These are phyloP conservation scores for Sporothrix pallida DNA, from an alignment of 2,329 filamentous ascomycete species.

Conservation along the genomic window DNA sequence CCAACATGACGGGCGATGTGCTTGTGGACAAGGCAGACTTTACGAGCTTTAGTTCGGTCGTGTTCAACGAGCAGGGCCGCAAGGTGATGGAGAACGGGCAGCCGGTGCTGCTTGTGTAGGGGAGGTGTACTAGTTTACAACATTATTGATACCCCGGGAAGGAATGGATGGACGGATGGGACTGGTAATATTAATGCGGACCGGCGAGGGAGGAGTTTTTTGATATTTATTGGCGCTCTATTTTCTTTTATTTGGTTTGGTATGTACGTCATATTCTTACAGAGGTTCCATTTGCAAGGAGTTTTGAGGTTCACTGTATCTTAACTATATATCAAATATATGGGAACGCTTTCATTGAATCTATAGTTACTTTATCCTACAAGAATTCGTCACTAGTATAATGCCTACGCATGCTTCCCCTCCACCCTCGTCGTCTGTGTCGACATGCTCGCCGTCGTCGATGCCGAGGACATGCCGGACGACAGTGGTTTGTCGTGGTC, in stretches of 20 bases:
- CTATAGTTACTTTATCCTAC: too few relatives aligned
- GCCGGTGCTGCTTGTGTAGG: constrained; percentile 21
- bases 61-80: constrained; percentile 46
- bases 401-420: background rate
- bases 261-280: too few relatives aligned
- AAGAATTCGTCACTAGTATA: background rate
- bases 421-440: background rate
- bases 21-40: constrained; percentile 44
- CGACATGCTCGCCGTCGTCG: background rate
- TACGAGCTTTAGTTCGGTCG: constrained; percentile 46
- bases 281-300: too few relatives aligned
- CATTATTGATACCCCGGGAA: background rate
- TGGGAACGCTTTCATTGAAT: too few relatives aligned
- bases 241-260: too few relatives aligned
- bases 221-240: too few relatives aligned
- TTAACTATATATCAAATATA: too few relatives aligned
- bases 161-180: background rate
- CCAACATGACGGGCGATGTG: constrained; percentile 17
- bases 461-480: background rate
- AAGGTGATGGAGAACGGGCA: constrained; percentile 31
- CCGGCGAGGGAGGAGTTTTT: background rate
- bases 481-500: background rate
- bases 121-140: too few relatives aligned
- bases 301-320: too few relatives aligned
- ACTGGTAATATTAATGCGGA: background rate